Evolutionary conservation across 2,329 filamentous ascomycete species (phyloP), one percentile per base, ranked within the genome.

Genomic region (Colletotrichum cuscutae): DNA sequence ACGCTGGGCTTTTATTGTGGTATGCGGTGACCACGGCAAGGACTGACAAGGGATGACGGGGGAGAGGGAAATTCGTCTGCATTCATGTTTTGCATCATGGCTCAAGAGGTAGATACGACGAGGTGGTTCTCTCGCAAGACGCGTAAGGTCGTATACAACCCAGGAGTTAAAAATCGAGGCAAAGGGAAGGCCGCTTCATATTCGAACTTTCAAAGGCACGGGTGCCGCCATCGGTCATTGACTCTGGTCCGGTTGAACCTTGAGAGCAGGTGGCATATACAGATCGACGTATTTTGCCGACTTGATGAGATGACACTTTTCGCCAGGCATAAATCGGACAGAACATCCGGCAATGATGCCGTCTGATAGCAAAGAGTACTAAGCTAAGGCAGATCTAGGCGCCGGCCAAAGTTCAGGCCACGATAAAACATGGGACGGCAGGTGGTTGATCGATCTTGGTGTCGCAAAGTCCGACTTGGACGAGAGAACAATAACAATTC

Each of bases 291-390:
- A 12, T 57, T 6, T n/a, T 57, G 11, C n/a, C 24, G 30, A 22
- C 8, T 54, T 37, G 24, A 69, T 65, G 66, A 37, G 60, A 65
- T 52, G 66, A 52, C 60, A 57, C 35, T 65, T 37, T 57, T 22
- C 6, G 15, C 19, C 19, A 15, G 35, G 52, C 60, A 37, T 61
- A 9, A 60, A 42, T 13, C 57, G 35, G 32, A 24, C 32, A 60
- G 28, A 32, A 22, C 22, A 12, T n/a, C n/a, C 13, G 42, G 42
- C 3, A 11, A 2, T n/a, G 42, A n/a, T n/a, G 42, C 5, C 4
- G n/a, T 52, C 46, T 37, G 54, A 54, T 37, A 64, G 9, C 8
- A n/a, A 15, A 15, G 9, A 12, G 11, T 11, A 19, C 6, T 4
- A 8, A 15, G 32, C 24, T 64, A 3, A 9, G 32, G 15, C 37